These are phyloP conservation scores for Macrocybe gigantea DNA, from an alignment of 768 basidiomycete species.

Conservation along the genomic window DNA sequence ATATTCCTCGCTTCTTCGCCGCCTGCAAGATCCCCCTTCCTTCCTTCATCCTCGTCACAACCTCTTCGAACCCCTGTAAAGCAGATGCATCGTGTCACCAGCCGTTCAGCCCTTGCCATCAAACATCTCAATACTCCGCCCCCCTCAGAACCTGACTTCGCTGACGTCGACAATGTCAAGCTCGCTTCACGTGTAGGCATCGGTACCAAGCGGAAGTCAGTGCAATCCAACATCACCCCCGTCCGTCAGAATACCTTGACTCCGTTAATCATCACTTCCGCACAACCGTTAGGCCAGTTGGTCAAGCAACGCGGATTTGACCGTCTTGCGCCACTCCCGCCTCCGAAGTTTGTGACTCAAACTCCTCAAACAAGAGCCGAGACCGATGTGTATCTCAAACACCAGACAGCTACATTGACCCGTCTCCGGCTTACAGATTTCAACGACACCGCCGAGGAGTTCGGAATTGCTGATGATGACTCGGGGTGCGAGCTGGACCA, in stretches of 20 bases:
- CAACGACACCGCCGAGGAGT: conserved; percentile 39
- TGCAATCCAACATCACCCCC: conserved; percentile 44
- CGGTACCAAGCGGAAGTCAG: conserved; percentile 66
- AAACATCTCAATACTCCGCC: conserved; percentile 23
- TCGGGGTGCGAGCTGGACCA: conserved; percentile 48
- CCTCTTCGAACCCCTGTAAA: conserved; percentile 62
- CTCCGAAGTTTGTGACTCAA: conserved; percentile 40
- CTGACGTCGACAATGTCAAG: conserved; percentile 13
- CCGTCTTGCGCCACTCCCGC: conserved; percentile 48
- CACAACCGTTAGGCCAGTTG: conserved; percentile 24
- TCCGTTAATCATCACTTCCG: conserved; percentile 41
- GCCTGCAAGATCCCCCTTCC: conserved; percentile 28
- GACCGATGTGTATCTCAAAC: conserved; percentile 40
- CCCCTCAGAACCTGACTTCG: background rate
- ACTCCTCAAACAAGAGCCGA: conserved; percentile 53
- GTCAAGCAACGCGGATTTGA: conserved; percentile 38
- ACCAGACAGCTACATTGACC: conserved; percentile 62
- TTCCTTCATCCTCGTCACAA: conserved; percentile 37
- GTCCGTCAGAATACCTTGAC: conserved; percentile 44
- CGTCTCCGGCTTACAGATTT: conserved; percentile 55
- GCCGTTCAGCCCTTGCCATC: conserved; percentile 36
- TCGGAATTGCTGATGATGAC: conserved; percentile 35
- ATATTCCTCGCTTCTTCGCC: conserved; percentile 48
- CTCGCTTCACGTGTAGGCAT: conserved; percentile 27
- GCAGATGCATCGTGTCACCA: conserved; percentile 31